Percentiles rank a stretch among this genome's conserved stretches.
Conservation (phyloP, 371 early-diverging fungal genomes). For the Mucor plumbeus region DNA sequence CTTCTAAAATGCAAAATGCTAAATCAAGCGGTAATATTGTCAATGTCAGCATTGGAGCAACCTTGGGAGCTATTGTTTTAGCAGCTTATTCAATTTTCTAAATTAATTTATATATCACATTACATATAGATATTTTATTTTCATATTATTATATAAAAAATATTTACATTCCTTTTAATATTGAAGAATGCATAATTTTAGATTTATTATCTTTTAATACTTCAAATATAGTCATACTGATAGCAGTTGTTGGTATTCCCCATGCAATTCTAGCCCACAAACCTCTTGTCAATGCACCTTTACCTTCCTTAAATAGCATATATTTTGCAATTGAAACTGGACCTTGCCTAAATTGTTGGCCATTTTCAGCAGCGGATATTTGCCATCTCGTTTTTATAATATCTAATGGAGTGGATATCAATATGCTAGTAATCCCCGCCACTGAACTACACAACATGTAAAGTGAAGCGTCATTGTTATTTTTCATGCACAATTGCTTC, state of each 20-base stretch:
- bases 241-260: slow-evolving; percentile 73
- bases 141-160: not conserved
- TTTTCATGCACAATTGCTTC: slow-evolving; percentile 51
- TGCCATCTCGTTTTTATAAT: slow-evolving; percentile 89
- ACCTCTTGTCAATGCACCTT: slow-evolving; percentile 68
- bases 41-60: slow-evolving; percentile 22
- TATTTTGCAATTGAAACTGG: slow-evolving; percentile 50
- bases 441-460: slow-evolving; percentile 65
- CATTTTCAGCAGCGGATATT: slow-evolving; percentile 53
- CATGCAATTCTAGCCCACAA: slow-evolving; percentile 70
- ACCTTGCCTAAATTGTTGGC: slow-evolving; percentile 33
- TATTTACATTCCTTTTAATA: slow-evolving; percentile 6
- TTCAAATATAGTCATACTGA: slow-evolving; percentile 82
- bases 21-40: slow-evolving; percentile 21
- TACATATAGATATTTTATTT: not conserved
- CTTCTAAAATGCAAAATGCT: slow-evolving; percentile 2
- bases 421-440: slow-evolving; percentile 63
- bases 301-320: slow-evolving; percentile 70
- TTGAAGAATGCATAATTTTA: not conserved
- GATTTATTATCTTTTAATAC: slow-evolving; percentile 56
- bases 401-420: slow-evolving; percentile 74
- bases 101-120: not conserved
- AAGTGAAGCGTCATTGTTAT: slow-evolving; percentile 37
- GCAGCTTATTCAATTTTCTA: slow-evolving; percentile 20
- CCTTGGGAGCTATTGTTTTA: slow-evolving; percentile 17